Evolutionary conservation across 148 eudicot species (phyloP).

Genomic region (Rhododendron griersonianum): DNA sequence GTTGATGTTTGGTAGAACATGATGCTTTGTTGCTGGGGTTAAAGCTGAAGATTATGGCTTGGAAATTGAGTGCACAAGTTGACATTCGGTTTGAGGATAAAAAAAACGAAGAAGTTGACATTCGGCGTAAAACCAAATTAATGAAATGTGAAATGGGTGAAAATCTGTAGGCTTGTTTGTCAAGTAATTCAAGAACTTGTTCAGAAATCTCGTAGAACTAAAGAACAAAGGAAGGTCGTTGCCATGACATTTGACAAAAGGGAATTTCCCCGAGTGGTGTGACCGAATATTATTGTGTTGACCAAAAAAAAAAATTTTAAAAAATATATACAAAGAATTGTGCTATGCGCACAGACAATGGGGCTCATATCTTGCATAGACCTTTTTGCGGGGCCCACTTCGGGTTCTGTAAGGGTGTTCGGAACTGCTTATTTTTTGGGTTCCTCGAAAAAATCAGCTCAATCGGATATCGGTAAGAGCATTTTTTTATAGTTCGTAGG

Average conservation of each 20-base stretch:
- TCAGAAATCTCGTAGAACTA: not conserved
- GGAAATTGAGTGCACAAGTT: not conserved
- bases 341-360: too few species aligned
- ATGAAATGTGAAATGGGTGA: not conserved
- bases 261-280: not conserved
- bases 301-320: too few species aligned
- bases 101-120: not conserved
- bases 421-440: too few species aligned
- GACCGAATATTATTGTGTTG: not conserved
- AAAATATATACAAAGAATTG: too few species aligned
- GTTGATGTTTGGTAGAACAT: not conserved
- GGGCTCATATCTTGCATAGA: too few species aligned
- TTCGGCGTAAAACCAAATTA: not conserved
- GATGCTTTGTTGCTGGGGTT: not conserved
- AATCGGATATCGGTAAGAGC: too few species aligned
- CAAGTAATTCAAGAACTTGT: too few species aligned
- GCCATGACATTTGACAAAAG: not conserved
- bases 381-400: too few species aligned
- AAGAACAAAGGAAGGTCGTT: not conserved
- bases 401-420: too few species aligned
- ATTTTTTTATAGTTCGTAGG: too few species aligned
- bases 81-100: not conserved
- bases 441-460: too few species aligned
- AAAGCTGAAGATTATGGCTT: not conserved
- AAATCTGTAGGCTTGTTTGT: not conserved